These are phyloP conservation scores for Sindora glabra DNA, from an alignment of 306 rosid species.

Conservation along the genomic window DNA sequence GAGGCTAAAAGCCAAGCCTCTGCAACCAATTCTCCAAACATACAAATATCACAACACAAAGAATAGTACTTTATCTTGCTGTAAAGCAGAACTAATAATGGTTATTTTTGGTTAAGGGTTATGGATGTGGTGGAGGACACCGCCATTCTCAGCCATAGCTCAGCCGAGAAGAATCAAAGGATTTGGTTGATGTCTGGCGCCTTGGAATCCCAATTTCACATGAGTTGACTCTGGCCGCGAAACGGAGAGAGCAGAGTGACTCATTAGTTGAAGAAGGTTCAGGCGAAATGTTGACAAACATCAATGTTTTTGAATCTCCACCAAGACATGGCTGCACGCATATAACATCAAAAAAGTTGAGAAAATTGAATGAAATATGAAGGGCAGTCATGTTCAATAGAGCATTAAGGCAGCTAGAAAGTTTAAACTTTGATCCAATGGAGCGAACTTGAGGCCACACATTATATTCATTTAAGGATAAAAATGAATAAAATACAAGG, in stretches of 20 bases:
- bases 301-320: constrained; percentile 87
- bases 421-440: no score
- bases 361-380: neutral
- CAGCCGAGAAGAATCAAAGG: constrained; percentile 49
- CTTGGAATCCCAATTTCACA: constrained; percentile 86
- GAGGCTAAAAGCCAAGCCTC: constrained; percentile 25
- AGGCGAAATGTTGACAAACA: constrained; percentile 88
- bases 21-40: constrained; percentile 12
- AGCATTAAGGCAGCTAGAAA: neutral
- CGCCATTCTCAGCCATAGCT: constrained; percentile 43
- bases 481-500: no score
- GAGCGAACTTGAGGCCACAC: no score
- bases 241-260: constrained; percentile 87
- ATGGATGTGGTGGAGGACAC: constrained; percentile 1
- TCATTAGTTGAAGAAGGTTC: constrained; percentile 70
- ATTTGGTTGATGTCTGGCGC: constrained; percentile 52
- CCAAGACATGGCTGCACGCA: constrained; percentile 85
- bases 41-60: constrained; percentile 9
- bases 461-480: no score
- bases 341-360: neutral
- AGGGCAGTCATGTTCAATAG: neutral
- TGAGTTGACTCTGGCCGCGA: constrained; percentile 87
- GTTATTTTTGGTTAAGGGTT: neutral
- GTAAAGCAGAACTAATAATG: neutral
- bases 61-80: neutral